A percentile compares a stretch with the other conserved stretches of the same genome.
Evolutionary conservation across 805 yeast species (phyloP).

Genomic region (Danielozyma ontarioensis): DNA sequence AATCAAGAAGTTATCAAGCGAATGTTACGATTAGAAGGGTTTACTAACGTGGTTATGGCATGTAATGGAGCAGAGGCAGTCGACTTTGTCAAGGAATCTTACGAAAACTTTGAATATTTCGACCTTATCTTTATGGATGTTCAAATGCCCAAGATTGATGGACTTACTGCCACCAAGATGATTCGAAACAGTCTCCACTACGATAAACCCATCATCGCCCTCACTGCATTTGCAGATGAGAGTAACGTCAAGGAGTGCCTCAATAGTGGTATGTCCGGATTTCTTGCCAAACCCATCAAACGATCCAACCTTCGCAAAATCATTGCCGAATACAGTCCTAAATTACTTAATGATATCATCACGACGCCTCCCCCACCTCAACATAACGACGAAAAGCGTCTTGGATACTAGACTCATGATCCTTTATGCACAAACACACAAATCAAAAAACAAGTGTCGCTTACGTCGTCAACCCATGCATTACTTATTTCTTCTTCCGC

Average conservation of each 20-base stretch:
- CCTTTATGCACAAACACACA: not conserved
- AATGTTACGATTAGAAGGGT: constrained; percentile 83
- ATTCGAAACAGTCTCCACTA: constrained; percentile 62
- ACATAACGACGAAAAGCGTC: constrained; percentile 23
- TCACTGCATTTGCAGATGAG: constrained; percentile 94
- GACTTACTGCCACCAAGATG: constrained; percentile 72
- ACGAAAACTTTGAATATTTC: constrained; percentile 37
- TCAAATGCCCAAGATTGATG: constrained; percentile 94
- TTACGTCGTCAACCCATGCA: too few species aligned
- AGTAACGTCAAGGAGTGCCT: constrained; percentile 82
- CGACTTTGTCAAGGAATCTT: constrained; percentile 50
- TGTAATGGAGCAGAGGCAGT: constrained; percentile 91
- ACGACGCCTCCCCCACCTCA: constrained; percentile 27
- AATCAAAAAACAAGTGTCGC: too few species aligned
- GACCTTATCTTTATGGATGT: constrained; percentile 93
- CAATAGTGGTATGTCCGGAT: constrained; percentile 90
- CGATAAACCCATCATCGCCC: constrained; percentile 78
- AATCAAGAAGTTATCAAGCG: constrained; percentile 91
- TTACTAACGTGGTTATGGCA: constrained; percentile 66
- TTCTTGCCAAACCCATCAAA: constrained; percentile 82
- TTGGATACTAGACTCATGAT: constrained; percentile 11
- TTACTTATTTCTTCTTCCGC: too few species aligned
- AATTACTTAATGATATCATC: constrained; percentile 25
- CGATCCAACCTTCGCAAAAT: constrained; percentile 62
- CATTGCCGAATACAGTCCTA: constrained; percentile 42